Percentiles rank a stretch among this genome's conserved stretches.
Conservation (phyloP, 169 alveolate genomes). For the Plasmodium ovale region DNA sequence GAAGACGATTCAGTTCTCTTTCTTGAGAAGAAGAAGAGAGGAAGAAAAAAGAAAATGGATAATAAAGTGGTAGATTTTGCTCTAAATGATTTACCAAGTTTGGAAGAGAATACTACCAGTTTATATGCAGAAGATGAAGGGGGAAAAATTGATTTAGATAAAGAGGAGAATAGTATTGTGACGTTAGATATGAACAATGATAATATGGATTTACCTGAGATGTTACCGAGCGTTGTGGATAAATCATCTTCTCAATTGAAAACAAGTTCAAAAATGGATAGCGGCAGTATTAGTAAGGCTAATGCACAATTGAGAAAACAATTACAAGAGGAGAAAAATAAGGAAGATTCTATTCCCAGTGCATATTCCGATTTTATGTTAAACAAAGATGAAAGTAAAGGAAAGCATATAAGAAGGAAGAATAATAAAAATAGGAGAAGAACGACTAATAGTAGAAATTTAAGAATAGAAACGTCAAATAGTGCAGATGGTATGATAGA, state of each 20-base stretch:
- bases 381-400: not conserved
- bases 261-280: too few species aligned
- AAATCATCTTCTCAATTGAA: too few species aligned
- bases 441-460: not conserved
- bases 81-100: too few species aligned
- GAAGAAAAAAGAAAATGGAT: conserved; percentile 27
- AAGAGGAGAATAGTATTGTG: not conserved
- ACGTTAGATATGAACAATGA: not conserved
- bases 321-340: too few species aligned
- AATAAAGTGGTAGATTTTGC: not conserved
- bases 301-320: not conserved
- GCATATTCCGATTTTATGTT: not conserved
- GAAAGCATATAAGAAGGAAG: not conserved
- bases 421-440: not conserved
- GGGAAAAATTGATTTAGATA: not conserved
- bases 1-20: not conserved
- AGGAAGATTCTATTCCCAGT: not conserved
- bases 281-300: not conserved
- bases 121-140: not conserved
- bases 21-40: conserved; percentile 22
- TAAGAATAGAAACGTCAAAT: not conserved
- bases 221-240: not conserved
- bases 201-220: not conserved
- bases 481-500: not conserved
- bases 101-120: not conserved